Evolutionary conservation across 1,284 basidiomycete genomes (phyloP), one percentile per base, ranked within the genome.

Genomic region (Schizophyllum commune): DNA sequence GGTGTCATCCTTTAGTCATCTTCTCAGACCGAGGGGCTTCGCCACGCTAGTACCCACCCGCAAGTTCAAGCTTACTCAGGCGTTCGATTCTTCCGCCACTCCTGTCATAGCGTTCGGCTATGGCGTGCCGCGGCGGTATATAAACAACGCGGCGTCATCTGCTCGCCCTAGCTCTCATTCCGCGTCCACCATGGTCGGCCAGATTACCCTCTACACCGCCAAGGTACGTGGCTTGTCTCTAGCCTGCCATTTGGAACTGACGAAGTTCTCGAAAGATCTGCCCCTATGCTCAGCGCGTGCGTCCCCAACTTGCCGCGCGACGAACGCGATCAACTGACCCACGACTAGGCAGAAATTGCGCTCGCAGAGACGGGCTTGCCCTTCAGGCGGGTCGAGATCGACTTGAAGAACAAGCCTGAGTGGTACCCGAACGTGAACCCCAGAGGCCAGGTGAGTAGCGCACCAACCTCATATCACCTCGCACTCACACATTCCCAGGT

Each of bases 361-460:
- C 77, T 88, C 13, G 73, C 76, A 22, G 85, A 88, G 62, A 77
- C 78, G 2, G 78, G 79, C 8, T 77, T 79, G 1, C 68, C 77
- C 0, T 82, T 76, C 67, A 80, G 76, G 32, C 68, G 74, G 32
- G 83, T 75, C 64, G 75, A 82, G 64, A 80, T 88, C 61, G 81
- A 88, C 65, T 70, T 88, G 32, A 61, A 68, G 65, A 82, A 85
- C 74, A 88, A 88, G 73, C 86, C 87, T 0, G 77, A 75, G 57
- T 86, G 85, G 86, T 87, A 84, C 68, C 75, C 79, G 0, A 77
- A 82, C 62, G 78, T 89, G 39, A 88, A 88, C 71, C 81, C 82
- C 1, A 83, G 80, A 1, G 79, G 80, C 70, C 86, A 88, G 77
- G 85, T 84, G 66, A 51, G 21, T 21, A 8, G 52, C 27, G 56